Evolutionary conservation across 1,284 basidiomycete species (phyloP).

Genomic region (Mycena citricolor): DNA sequence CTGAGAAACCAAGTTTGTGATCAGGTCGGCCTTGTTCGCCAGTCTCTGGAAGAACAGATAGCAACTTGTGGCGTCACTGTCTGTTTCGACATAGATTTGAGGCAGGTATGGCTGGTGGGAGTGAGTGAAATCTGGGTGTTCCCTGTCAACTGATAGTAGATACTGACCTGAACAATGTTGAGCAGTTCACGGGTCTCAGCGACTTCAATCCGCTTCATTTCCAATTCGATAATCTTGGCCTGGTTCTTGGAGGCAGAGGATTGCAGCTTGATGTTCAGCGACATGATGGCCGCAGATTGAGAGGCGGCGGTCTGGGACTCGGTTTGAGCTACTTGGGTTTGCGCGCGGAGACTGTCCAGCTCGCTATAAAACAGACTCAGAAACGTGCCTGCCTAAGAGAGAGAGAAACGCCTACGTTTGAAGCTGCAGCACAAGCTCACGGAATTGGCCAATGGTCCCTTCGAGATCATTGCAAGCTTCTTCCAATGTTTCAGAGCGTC

Average conservation of each 20-base stretch:
- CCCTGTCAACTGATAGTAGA: constrained; percentile 1
- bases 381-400: too few relatives aligned
- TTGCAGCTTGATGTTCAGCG: constrained; percentile 90
- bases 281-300: constrained; percentile 84
- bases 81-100: constrained; percentile 81
- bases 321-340: constrained; percentile 81
- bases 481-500: constrained; percentile 69
- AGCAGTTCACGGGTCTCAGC: constrained; percentile 79
- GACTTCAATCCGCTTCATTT: constrained; percentile 82
- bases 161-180: constrained; percentile 59
- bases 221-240: constrained; percentile 83
- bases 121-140: background rate
- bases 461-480: constrained; percentile 84
- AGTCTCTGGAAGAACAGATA: constrained; percentile 91
- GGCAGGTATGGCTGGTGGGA: constrained; percentile 75
- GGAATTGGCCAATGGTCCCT: constrained; percentile 84
- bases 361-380: constrained; percentile 71
- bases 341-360: constrained; percentile 75
- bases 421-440: constrained; percentile 82
- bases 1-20: constrained; percentile 79
- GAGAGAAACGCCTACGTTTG: constrained; percentile 58
- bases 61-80: constrained; percentile 82
- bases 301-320: constrained; percentile 76
- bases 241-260: constrained; percentile 87
- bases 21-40: constrained; percentile 80